A percentile compares a stretch with the other conserved stretches of the same genome.
Evolutionary conservation across 305 asterid genomes (phyloP).

Genomic region (Petunia hybrid): DNA sequence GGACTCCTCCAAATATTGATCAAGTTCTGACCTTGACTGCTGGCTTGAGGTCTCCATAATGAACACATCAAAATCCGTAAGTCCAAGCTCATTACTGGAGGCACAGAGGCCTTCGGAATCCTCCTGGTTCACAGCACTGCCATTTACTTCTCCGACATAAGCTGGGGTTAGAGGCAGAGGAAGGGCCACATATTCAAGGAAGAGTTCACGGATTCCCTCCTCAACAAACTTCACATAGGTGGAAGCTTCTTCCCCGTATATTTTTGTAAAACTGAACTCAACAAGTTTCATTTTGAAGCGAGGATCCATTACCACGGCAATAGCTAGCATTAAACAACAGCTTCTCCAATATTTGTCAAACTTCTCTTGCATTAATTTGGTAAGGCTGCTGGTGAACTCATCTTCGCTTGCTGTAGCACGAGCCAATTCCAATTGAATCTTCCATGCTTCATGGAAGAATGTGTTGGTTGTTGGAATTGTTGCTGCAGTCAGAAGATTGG

Average conservation of each 20-base stretch:
- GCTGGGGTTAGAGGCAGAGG: slow-evolving; percentile 69
- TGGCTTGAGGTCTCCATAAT: slow-evolving; percentile 55
- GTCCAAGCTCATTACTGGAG: slow-evolving; percentile 42
- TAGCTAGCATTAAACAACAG: slow-evolving; percentile 73
- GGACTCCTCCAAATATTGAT: slow-evolving; percentile 64
- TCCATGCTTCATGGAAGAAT: slow-evolving; percentile 97
- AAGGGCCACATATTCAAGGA: slow-evolving; percentile 75
- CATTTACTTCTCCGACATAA: slow-evolving; percentile 60
- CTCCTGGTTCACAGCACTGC: slow-evolving; percentile 49
- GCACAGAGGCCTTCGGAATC: slow-evolving; percentile 53
- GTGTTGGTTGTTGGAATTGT: slow-evolving; percentile 71
- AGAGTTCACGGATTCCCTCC: slow-evolving; percentile 89
- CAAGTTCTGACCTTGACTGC: slow-evolving; percentile 52
- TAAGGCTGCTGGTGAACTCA: slow-evolving; percentile 59
- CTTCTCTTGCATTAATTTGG: slow-evolving; percentile 76
- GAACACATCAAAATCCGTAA: slow-evolving; percentile 54
- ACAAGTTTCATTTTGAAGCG: slow-evolving; percentile 95
- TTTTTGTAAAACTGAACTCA: slow-evolving; percentile 83
- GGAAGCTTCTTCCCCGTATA: slow-evolving; percentile 75
- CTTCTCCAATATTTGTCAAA: slow-evolving; percentile 87
- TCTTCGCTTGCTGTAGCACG: slow-evolving; percentile 79
- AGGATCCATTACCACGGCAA: slow-evolving; percentile 96
- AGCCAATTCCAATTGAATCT: slow-evolving; percentile 84
- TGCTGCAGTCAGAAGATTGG: slow-evolving; percentile 60
- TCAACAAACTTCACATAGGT: slow-evolving; percentile 66